Evolutionary conservation across 768 basidiomycete species (phyloP).

Genomic region (Lentinula detonsa): DNA sequence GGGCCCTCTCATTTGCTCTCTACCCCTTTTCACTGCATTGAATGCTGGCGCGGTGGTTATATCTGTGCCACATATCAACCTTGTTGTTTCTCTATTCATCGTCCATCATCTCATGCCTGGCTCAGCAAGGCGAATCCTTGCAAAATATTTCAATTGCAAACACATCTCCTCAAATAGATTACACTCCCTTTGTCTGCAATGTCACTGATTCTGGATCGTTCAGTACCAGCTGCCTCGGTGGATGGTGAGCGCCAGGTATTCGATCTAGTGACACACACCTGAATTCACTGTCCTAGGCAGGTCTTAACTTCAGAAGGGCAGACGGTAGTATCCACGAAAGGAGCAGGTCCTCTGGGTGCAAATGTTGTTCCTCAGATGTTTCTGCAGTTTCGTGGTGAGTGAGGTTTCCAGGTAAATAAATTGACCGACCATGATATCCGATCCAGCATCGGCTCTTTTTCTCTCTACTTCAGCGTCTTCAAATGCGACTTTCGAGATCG

Average conservation of each 20-base stretch:
- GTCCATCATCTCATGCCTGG: background rate
- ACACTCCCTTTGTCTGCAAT: conserved; percentile 43
- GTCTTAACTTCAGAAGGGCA: conserved; percentile 15
- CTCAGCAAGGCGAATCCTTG: conserved; percentile 10
- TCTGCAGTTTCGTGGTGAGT: conserved; percentile 45
- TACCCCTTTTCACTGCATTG: background rate
- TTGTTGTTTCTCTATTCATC: background rate
- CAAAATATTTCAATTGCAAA: conserved; percentile 33
- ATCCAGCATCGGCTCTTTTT: conserved; percentile 36
- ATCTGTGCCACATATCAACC: background rate
- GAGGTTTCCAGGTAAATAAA: background rate
- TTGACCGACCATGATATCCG: background rate
- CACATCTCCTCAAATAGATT: conserved; percentile 33
- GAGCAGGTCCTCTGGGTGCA: conserved; percentile 33
- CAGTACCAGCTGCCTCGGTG: conserved; percentile 29
- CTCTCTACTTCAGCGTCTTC: conserved; percentile 37
- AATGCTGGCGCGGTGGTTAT: conserved; percentile 6
- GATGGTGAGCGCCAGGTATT: conserved; percentile 29
- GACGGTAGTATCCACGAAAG: conserved; percentile 30
- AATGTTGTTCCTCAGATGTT: conserved; percentile 53
- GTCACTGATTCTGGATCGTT: conserved; percentile 14
- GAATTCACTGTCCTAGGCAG: conserved; percentile 18
- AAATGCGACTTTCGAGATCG: conserved; percentile 48
- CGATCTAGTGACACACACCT: background rate
- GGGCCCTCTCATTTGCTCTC: background rate